Evolutionary conservation across 2,329 filamentous ascomycete species (phyloP).

Genomic region (Trichoderma sp.): DNA sequence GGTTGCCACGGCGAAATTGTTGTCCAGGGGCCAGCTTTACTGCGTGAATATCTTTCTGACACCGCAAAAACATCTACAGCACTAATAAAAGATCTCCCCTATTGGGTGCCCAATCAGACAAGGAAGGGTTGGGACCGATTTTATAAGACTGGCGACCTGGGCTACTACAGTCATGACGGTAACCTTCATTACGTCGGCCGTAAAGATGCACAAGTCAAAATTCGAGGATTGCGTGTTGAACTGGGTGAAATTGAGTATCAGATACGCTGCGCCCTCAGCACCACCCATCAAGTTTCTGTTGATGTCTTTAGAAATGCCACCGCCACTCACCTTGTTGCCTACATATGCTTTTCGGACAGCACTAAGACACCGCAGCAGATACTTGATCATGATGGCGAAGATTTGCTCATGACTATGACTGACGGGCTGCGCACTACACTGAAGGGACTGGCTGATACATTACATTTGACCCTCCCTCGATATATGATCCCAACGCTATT

Average conservation of each 20-base stretch:
- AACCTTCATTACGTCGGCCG: neutral
- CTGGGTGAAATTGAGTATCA: slow-evolving; percentile 21
- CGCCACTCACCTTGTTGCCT: neutral
- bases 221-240: slow-evolving; percentile 9
- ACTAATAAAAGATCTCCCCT: neutral
- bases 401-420: slow-evolving; percentile 2
- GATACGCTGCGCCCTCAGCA: neutral
- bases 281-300: slow-evolving; percentile 6
- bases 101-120: neutral
- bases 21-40: slow-evolving; percentile 11
- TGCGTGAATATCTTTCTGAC: slow-evolving; percentile 19
- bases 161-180: neutral
- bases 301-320: slow-evolving; percentile 6
- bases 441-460: neutral
- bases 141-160: slow-evolving; percentile 18
- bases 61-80: neutral
- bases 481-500: slow-evolving; percentile 15
- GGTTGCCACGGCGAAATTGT: slow-evolving; percentile 5
- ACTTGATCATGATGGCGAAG: neutral
- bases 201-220: slow-evolving; percentile 12
- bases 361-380: neutral
- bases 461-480: neutral
- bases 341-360: slow-evolving; percentile 1
- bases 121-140: neutral
- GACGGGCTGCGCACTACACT: neutral